Conservation (phyloP, 805 yeast genomes). For the Candida mattraensis region DNA sequence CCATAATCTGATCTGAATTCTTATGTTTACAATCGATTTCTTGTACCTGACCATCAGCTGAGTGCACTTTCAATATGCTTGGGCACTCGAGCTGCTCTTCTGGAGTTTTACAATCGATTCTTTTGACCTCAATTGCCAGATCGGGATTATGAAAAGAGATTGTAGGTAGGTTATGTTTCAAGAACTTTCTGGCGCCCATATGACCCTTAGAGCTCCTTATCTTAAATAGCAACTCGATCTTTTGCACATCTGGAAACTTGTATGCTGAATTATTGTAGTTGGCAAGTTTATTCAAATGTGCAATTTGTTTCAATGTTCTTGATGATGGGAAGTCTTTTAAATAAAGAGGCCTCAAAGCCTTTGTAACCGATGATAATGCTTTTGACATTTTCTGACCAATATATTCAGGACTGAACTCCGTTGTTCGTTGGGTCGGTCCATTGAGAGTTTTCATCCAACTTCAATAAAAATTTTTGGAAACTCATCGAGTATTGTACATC, state of each 20-base stretch:
- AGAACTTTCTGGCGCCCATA: conserved; percentile 70
- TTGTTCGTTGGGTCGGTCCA: no score
- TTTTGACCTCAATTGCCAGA: conserved; percentile 57
- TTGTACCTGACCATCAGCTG: conserved; percentile 38
- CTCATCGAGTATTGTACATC: no score
- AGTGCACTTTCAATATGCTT: conserved; percentile 42
- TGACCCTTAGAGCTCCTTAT: conserved; percentile 50
- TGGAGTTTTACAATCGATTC: conserved; percentile 45
- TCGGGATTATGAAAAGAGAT: conserved; percentile 82
- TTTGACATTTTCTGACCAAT: no score
- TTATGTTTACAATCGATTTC: conserved; percentile 55
- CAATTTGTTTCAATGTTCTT: conserved; percentile 46
- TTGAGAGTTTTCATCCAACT: no score
- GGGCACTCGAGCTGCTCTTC: conserved; percentile 48
- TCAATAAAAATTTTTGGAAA: no score
- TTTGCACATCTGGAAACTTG: conserved; percentile 38
- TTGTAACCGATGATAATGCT: no score
- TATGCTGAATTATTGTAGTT: conserved; percentile 45
- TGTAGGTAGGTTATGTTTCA: conserved; percentile 73
- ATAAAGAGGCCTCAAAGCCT: conserved; percentile 25
- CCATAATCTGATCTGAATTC: conserved; percentile 52
- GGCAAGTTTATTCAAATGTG: conserved; percentile 50
- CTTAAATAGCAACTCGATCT: conserved; percentile 56
- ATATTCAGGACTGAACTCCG: background rate
- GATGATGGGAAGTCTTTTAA: conserved; percentile 39